Percentiles rank a stretch among this genome's conserved stretches.
Conservation (phyloP, 306 rosid species). For the Medicago lupulina region DNA sequence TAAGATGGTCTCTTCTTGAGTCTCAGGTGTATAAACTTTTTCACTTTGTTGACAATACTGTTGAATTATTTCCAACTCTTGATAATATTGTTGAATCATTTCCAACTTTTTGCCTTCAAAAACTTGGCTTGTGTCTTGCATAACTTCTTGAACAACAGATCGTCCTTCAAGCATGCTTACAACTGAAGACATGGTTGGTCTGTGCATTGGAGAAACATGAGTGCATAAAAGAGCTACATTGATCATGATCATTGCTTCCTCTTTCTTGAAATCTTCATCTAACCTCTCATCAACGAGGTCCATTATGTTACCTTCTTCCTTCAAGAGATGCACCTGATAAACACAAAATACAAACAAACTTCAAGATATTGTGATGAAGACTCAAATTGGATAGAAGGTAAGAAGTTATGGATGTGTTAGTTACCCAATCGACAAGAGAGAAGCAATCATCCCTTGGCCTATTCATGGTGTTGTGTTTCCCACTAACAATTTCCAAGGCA, state of each 20-base stretch:
- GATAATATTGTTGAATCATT: conserved; percentile 27
- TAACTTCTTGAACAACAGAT: conserved; percentile 33
- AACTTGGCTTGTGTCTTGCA: conserved; percentile 36
- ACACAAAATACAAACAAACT: background rate
- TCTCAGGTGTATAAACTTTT: background rate
- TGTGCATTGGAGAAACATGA: conserved; percentile 37
- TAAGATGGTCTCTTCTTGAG: conserved; percentile 37
- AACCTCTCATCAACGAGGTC: conserved; percentile 52
- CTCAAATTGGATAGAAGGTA: background rate
- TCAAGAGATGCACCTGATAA: conserved; percentile 42
- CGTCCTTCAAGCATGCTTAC: conserved; percentile 52
- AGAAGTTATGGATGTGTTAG: background rate
- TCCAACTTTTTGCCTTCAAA: conserved; percentile 37
- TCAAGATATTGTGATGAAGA: conserved; percentile 6
- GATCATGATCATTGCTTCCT: conserved; percentile 47
- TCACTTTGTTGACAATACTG: conserved; percentile 19
- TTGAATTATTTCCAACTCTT: conserved; percentile 18
- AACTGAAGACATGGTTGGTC: conserved; percentile 54
- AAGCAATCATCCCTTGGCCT: conserved; percentile 53
- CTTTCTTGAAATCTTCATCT: conserved; percentile 23
- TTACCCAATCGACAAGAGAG: conserved; percentile 68
- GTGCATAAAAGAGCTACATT: conserved; percentile 55
- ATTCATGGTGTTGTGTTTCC: conserved; percentile 60
- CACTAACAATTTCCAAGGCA: conserved; percentile 71
- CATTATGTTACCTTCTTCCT: conserved; percentile 45